These are phyloP conservation scores for Solanum acaule DNA, from an alignment of 257 asterid genomes.

Conservation along the genomic window DNA sequence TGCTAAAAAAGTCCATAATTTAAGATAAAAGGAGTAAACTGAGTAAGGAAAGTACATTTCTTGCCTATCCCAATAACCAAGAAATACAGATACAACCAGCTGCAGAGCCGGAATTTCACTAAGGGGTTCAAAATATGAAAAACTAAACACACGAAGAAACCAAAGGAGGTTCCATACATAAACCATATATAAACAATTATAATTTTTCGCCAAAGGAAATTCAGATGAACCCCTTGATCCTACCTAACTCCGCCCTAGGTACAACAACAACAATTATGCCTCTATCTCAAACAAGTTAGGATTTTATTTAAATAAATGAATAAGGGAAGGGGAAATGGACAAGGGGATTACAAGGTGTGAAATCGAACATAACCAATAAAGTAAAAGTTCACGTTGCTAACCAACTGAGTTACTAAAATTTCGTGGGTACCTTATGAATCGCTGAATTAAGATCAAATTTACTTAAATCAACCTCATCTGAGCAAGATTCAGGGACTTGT, in stretches of 20 bases:
- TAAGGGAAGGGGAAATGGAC: background rate
- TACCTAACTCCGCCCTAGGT: background rate
- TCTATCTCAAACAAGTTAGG: background rate
- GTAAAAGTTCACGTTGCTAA: background rate
- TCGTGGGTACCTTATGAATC: slow-evolving; percentile 32
- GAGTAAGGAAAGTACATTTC: background rate
- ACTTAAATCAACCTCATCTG: slow-evolving; percentile 15
- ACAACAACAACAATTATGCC: background rate
- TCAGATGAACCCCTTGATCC: background rate
- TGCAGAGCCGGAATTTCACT: background rate
- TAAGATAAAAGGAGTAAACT: background rate
- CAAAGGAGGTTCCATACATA: background rate
- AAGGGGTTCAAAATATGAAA: background rate
- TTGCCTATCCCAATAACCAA: background rate
- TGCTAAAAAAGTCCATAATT: background rate
- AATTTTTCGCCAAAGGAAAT: background rate
- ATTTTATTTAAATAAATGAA: background rate
- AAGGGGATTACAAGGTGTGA: background rate
- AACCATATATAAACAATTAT: background rate
- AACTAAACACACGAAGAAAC: background rate
- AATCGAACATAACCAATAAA: background rate
- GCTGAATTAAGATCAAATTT: slow-evolving; percentile 57
- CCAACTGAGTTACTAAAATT: background rate
- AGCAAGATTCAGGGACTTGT: slow-evolving; percentile 19
- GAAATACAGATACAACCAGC: background rate